A percentile compares a stretch with the other conserved stretches of the same genome.
These are phyloP conservation scores for Marchantia polymorpha DNA, from an alignment of 225 moss, liverwort and hornwort genomes.

Conservation along the genomic window DNA sequence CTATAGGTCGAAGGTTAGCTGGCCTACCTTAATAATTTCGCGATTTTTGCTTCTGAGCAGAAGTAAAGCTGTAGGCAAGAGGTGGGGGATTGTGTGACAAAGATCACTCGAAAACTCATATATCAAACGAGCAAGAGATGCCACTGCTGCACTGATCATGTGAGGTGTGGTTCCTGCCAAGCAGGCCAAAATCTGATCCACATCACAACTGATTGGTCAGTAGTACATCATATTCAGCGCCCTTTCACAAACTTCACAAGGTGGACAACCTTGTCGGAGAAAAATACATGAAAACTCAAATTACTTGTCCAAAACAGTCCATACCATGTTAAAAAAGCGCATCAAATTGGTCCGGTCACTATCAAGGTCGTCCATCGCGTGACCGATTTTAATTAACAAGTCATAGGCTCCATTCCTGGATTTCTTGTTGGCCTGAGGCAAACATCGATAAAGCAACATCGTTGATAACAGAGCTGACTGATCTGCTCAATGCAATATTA, in stretches of 20 bases:
- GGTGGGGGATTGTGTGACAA: slow-evolving; percentile 91
- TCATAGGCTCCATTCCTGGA: slow-evolving; percentile 94
- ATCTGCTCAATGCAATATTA: too few species aligned
- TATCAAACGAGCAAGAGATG: slow-evolving; percentile 77
- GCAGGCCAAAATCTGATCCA: slow-evolving; percentile 76
- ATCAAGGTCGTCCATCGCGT: slow-evolving; percentile 76
- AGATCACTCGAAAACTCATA: slow-evolving; percentile 87
- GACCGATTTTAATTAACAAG: slow-evolving; percentile 79
- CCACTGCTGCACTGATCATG: slow-evolving; percentile 97
- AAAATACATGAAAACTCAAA: background rate
- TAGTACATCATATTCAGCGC: background rate
- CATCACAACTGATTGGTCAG: background rate
- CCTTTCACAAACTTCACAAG: background rate
- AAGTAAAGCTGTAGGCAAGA: slow-evolving; percentile 81
- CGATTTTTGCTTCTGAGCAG: slow-evolving; percentile 78
- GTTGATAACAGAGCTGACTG: background rate
- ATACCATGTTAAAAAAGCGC: slow-evolving; percentile 83
- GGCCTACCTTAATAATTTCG: slow-evolving; percentile 74
- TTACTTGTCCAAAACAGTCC: background rate
- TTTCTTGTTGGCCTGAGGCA: slow-evolving; percentile 76
- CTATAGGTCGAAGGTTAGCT: too few species aligned
- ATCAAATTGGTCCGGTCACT: slow-evolving; percentile 65
- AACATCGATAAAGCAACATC: background rate
- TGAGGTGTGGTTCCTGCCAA: slow-evolving; percentile 92
- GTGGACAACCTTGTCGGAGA: background rate